These are phyloP conservation scores for Colletotrichum eremochloae DNA, from an alignment of 2,329 filamentous ascomycete genomes.

Conservation along the genomic window DNA sequence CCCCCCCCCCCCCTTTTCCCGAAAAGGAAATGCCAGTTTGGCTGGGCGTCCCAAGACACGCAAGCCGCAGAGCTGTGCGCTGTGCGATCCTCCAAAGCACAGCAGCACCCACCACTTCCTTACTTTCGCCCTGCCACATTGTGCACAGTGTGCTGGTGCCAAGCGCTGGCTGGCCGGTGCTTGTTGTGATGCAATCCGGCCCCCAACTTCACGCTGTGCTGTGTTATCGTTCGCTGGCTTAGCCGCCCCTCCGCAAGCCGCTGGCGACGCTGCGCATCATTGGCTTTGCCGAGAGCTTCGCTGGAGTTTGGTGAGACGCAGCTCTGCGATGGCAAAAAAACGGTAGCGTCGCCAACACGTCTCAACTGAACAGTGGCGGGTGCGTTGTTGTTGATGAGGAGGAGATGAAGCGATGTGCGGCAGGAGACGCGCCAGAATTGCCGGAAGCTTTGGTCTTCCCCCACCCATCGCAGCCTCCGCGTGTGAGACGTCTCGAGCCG, in stretches of 20 bases:
- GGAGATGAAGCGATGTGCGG: too few species aligned
- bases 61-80: neutral
- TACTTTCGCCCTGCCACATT: neutral
- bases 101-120: neutral
- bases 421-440: slow-evolving; percentile 8
- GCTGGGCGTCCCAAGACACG: slow-evolving; percentile 16
- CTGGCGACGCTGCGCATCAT: neutral
- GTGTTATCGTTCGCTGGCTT: neutral
- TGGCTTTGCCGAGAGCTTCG: neutral
- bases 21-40: slow-evolving; percentile 11
- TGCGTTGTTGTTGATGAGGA: neutral
- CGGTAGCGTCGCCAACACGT: slow-evolving; percentile 11
- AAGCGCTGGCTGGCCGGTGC: neutral
- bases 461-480: slow-evolving; percentile 5
- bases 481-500: slow-evolving; percentile 39
- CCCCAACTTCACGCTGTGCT: neutral
- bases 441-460: slow-evolving; percentile 4
- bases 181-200: neutral
- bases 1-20: slow-evolving; percentile 16
- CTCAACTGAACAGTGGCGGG: neutral
- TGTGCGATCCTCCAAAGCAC: neutral
- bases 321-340: slow-evolving; percentile 9
- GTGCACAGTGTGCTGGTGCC: neutral
- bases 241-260: neutral
- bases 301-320: neutral